Conservation (phyloP, 306 rosid species). For the Bauhinia variegata region DNA sequence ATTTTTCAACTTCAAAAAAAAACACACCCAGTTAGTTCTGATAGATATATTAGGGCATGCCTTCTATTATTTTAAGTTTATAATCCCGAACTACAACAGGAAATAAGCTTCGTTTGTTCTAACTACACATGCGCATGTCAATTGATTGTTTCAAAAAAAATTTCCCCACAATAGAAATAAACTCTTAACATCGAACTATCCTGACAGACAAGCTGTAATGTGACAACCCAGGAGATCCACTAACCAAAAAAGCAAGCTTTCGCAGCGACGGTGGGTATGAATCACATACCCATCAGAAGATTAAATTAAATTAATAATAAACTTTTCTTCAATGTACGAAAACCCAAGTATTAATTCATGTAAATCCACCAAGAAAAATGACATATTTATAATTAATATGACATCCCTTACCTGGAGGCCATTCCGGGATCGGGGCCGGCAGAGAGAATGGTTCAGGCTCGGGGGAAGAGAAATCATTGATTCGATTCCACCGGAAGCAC, state of each 20-base stretch:
- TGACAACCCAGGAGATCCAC: slow-evolving; percentile 2
- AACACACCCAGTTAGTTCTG: neutral
- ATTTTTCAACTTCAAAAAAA: too few relatives aligned
- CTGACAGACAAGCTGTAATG: slow-evolving; percentile 2
- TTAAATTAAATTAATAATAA: neutral
- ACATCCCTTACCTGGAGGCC: slow-evolving; percentile 65
- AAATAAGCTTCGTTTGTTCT: too few relatives aligned
- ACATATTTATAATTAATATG: neutral
- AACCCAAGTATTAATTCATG: slow-evolving; percentile 12
- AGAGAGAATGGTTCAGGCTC: slow-evolving; percentile 57
- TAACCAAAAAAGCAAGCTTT: slow-evolving; percentile 8
- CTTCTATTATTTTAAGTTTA: neutral
- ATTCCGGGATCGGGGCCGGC: slow-evolving; percentile 59
- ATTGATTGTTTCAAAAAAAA: too few relatives aligned
- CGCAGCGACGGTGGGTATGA: neutral
- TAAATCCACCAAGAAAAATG: neutral
- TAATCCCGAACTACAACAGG: neutral
- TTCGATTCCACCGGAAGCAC: slow-evolving; percentile 39
- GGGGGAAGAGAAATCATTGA: slow-evolving; percentile 24
- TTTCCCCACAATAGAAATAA: neutral
- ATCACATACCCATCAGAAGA: neutral
- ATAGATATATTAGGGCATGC: neutral
- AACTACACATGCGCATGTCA: too few relatives aligned
- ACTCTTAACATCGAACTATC: slow-evolving; percentile 4
- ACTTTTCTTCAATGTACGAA: neutral